phyloP scores from a whole-genome alignment of 1,139 yeast genomes.

The Suhomyces chickasaworum region DNA sequence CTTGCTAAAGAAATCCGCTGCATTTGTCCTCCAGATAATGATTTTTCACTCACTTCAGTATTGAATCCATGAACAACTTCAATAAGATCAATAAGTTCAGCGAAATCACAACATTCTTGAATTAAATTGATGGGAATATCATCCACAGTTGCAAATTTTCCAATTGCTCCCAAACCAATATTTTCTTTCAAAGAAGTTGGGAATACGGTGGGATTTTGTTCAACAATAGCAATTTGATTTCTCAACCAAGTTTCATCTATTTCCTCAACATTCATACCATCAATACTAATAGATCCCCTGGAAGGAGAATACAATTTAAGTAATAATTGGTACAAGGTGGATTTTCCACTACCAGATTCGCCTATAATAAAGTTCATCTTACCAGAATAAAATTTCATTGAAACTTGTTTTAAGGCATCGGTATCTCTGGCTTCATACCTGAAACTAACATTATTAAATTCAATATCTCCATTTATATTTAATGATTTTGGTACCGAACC shows the following conservation, averaged over 20 bases:
- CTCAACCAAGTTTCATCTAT: slow-evolving; percentile 57
- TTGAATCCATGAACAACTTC: slow-evolving; percentile 54
- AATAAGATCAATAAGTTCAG: slow-evolving; percentile 52
- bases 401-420: slow-evolving; percentile 47
- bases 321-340: slow-evolving; percentile 69
- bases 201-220: slow-evolving; percentile 69
- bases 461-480: slow-evolving; percentile 45
- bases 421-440: slow-evolving; percentile 60
- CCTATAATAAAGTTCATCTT: slow-evolving; percentile 71
- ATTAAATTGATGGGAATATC: slow-evolving; percentile 31
- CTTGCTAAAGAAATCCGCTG: slow-evolving; percentile 84
- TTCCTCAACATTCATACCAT: slow-evolving; percentile 47
- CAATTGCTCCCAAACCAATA: slow-evolving; percentile 48
- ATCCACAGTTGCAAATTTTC: slow-evolving; percentile 25
- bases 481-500: no score
- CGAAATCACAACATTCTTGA: slow-evolving; percentile 52
- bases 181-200: slow-evolving; percentile 65
- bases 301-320: slow-evolving; percentile 55
- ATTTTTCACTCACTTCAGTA: slow-evolving; percentile 50
- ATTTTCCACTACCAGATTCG: slow-evolving; percentile 88
- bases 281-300: slow-evolving; percentile 56
- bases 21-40: slow-evolving; percentile 89
- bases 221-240: slow-evolving; percentile 68
- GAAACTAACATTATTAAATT: slow-evolving; percentile 57
- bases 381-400: slow-evolving; percentile 47